A percentile compares a stretch with the other conserved stretches of the same genome.
Evolutionary conservation across 75 land plant species (phyloP).

Genomic region (Isoetes taiwanensis): DNA sequence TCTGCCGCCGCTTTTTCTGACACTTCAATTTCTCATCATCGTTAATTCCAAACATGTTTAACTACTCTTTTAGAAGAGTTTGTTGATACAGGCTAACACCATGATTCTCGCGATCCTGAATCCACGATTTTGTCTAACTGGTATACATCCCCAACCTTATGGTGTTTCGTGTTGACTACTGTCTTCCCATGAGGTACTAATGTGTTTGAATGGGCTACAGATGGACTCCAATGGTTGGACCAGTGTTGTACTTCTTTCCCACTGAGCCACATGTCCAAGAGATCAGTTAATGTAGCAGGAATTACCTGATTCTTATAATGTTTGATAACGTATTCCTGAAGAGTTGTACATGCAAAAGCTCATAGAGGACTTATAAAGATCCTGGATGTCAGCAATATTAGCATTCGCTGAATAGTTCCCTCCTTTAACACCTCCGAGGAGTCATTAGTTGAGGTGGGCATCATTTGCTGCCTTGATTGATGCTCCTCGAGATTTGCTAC

Average conservation of each 20-base stretch:
- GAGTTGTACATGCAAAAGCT: slow-evolving; percentile 68
- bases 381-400: slow-evolving; percentile 21
- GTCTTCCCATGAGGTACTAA: no score
- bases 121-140: background rate
- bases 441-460: background rate
- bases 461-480: slow-evolving; percentile 1
- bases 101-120: background rate
- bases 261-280: slow-evolving; percentile 68
- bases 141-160: no score
- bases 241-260: slow-evolving; percentile 53
- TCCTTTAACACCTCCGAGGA: background rate
- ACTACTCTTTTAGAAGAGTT: no score
- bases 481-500: no score
- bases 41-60: no score
- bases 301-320: slow-evolving; percentile 65
- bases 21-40: slow-evolving; percentile 3
- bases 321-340: slow-evolving; percentile 95
- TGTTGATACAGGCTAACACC: no score
- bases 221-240: slow-evolving; percentile 18
- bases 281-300: slow-evolving; percentile 70
- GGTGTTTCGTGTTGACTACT: no score
- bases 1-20: slow-evolving; percentile 2
- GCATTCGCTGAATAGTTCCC: background rate
- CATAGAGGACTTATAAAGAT: slow-evolving; percentile 54
- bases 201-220: no score